Evolutionary conservation across 192 early-diverging fungal genomes (phyloP), one percentile per base, ranked within the genome.

Genomic region (Umbelopsis vinacea): DNA sequence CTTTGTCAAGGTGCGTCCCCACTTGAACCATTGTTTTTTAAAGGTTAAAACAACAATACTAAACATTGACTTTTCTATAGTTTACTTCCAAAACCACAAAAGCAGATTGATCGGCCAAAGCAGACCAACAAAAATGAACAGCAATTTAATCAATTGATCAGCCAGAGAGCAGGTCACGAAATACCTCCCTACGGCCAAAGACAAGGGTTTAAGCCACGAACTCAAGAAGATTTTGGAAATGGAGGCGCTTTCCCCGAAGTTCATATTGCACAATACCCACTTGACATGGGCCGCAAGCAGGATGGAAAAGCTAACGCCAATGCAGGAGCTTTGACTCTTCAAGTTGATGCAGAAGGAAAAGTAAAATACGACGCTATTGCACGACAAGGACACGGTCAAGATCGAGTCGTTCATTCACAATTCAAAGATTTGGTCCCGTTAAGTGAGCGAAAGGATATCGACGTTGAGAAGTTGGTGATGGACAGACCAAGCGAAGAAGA

Each of bases 181-280:
- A 71, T 76, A 35, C 97, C 97, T 6, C 85, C 90, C 22, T 95
- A 97, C 69, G 94, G 97, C 15, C 75, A 91, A 54, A 91, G 97
- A 52, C 46, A 83, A 48, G 90, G 87, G 40, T 98, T 88, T 81
- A 87, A 89, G 67, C 97, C 97, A 69, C 87, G 89, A 70, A 89
- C 86, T 17, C 75, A 83, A 24, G 87, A 90, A 54, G 96, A 99
- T 76, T 99, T 93, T 89, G 96, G 94, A 68, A 94, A 96, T 82
- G 98, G 98, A 40, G 98, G 98, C 38, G 95, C 98, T 1, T 99
- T 91, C 74, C 98, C 98, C 26, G 98, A 99, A 81, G 91, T 97
- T 69, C 89, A 90, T 74, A 81, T 93, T 52, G 89, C 89, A 4
- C 98, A 99, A 79, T 98, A 97, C 71, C 98, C 98, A 14, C 81